Evolutionary conservation across 1,284 basidiomycete genomes (phyloP), one percentile per base, ranked within the genome.

Genomic region (Lignosus rhinocerotis): DNA sequence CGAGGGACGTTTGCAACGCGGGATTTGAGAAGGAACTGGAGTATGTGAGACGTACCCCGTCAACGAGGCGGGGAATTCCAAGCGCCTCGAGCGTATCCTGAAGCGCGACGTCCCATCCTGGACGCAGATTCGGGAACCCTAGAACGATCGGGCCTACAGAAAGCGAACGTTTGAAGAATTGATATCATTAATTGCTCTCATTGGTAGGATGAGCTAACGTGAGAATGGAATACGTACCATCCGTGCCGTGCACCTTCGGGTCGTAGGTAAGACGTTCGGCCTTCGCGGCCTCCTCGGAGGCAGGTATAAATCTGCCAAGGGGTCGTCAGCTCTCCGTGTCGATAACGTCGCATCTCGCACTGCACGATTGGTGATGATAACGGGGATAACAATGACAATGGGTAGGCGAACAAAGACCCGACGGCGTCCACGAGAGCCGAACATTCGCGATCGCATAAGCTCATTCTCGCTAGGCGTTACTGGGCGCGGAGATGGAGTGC

Each of bases 241-340:
- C 44, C 21, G 53, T 50, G 5, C 53, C 57, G 21, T 59, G 57
- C 19, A 55, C 36, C 53, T 50, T 43, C 11, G 42, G 34, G 16
- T 59, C 51, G 31, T 59, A 55, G 1, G 52, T 51, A 9, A 51
- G 11, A 10, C 52, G 52, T 30, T 55, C 52, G 8, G 47, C 41
- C 25, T 46, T 11, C 1, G 42, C 21, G 31, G 43, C 51, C 19
- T 55, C 48, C 3, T 46, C 49, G 5, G 47, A 33, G 2, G 42
- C 38, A 21, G 61, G 51, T 49, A 53, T 45, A 36, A 43, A 58
- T 34, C 53, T 54, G 38, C 31, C 10, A 48, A 44, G 19, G 12
- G 19, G 41, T 30, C 31, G 17, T 12, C 11, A 46, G 60, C 17
- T 57, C 47, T 62, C 16, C 11, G 38, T 33, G 30, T 14, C 10